A percentile compares a stretch with the other conserved stretches of the same genome.
These are phyloP conservation scores for Syzygium malaccense DNA, from an alignment of 441 rosid species.

Conservation along the genomic window DNA sequence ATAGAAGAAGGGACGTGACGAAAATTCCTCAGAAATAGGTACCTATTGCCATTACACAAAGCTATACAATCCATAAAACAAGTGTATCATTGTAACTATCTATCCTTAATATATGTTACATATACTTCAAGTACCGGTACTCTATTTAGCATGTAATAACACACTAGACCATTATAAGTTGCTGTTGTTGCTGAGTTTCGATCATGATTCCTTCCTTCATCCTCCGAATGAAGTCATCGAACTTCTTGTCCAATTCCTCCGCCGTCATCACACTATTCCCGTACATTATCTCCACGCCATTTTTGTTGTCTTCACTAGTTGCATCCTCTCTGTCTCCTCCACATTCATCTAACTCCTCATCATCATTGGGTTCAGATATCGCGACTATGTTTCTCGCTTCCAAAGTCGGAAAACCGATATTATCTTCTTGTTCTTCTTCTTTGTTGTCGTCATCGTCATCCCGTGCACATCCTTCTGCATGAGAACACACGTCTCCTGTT, in stretches of 20 bases:
- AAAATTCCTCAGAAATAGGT: not conserved
- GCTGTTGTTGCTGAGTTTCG: conserved; percentile 26
- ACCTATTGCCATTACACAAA: not conserved
- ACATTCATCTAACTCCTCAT: not conserved
- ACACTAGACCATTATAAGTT: conserved; percentile 32
- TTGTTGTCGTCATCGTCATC: not conserved
- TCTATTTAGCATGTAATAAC: not conserved
- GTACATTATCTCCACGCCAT: conserved; percentile 33
- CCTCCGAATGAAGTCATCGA: conserved; percentile 58
- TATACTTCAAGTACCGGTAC: not conserved
- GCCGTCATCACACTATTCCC: conserved; percentile 19
- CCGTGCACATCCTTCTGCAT: conserved; percentile 7
- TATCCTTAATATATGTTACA: conserved; percentile 10
- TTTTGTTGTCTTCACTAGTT: conserved; percentile 7
- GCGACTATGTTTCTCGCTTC: not conserved
- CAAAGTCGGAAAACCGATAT: not conserved
- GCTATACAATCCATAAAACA: not conserved
- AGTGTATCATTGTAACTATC: not conserved
- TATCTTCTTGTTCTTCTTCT: not conserved
- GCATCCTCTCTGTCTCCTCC: conserved; percentile 3
- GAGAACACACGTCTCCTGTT: not conserved
- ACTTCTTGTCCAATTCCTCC: conserved; percentile 49
- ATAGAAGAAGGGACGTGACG: not conserved
- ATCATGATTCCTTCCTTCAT: conserved; percentile 54
- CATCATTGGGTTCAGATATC: not conserved